Base-by-base conservation (phyloP, 345 rosid genomes). In the Aurinia saxatilis region DNA sequence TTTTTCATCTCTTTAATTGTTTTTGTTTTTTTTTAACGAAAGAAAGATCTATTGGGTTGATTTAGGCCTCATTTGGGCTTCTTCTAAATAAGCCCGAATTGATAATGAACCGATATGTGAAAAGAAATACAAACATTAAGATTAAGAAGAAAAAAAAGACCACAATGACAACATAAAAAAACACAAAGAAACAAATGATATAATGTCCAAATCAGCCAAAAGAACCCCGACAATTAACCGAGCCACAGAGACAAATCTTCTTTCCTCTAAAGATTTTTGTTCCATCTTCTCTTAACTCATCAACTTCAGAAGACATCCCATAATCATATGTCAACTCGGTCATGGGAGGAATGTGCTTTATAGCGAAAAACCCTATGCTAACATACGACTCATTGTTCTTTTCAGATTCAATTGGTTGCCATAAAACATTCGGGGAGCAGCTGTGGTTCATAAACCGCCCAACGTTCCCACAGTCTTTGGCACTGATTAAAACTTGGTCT, bases 401-500 rank as follows among this genome's bases (percentile, higher is more conserved):
- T 37, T 66, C 83, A 12, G 18, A 61, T 10, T 71, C 7, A 44
- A 84, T 30, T 8, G 89, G 82, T 68, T 83, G 96, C 93, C 98
- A 92, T 46, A 84, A 79, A 12, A 83, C 80, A 74, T 81, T 86
- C 1, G 90, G 89, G 18, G 54, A 65, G 70, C 93, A 89, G 63
- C 93, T 80, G 47, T 90, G 95, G 60, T 87, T 90, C 81, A 90
- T 82, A 68, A 90, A 87, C 27, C 95, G 76, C n/a, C 86, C 83
- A 8, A 89, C 82, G 51, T 92, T 92, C 5, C 88, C 98, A 50
- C 10, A 13, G 14, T 63, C 62, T 47, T 68, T 86, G 0, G 89
- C 87, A 47, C 66, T 77, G 13, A 88, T 80, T 53, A 82, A 49
- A 10, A 86, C 49, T 6, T 81, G 80, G 27, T 21, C 77, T 10